These are phyloP conservation scores for Mortierella sp. DNA, from an alignment of 371 early-diverging fungal species.

Conservation along the genomic window DNA sequence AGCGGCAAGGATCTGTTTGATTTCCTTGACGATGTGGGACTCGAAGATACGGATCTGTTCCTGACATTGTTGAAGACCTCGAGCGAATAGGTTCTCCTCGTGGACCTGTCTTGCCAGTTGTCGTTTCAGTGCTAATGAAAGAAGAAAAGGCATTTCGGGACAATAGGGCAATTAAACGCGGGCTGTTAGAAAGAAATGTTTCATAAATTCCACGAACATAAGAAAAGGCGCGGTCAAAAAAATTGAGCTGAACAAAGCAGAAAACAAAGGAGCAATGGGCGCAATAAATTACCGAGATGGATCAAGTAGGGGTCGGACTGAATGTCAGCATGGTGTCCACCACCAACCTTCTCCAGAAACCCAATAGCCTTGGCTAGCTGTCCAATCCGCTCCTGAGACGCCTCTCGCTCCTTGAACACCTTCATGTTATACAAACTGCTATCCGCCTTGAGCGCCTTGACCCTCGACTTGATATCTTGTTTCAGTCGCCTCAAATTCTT, in stretches of 20 bases:
- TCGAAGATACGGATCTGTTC: constrained; percentile 32
- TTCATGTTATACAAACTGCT: constrained; percentile 30
- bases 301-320: constrained; percentile 45
- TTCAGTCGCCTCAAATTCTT: constrained; percentile 38
- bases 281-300: constrained; percentile 28
- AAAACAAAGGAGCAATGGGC: background rate
- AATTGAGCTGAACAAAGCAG: background rate
- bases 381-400: constrained; percentile 36
- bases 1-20: constrained; percentile 26
- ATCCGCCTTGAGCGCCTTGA: constrained; percentile 42
- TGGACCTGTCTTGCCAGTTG: constrained; percentile 31
- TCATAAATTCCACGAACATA: background rate
- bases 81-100: constrained; percentile 38
- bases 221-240: background rate
- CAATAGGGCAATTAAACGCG: too few species aligned
- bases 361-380: constrained; percentile 41
- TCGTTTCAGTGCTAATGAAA: constrained; percentile 15
- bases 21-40: constrained; percentile 29
- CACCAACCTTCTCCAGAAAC: constrained; percentile 28
- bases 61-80: constrained; percentile 27
- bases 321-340: constrained; percentile 22
- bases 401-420: constrained; percentile 43
- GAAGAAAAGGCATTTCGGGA: background rate
- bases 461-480: constrained; percentile 40
- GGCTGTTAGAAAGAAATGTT: background rate